Evolutionary conservation across 208 protist genomes (phyloP).

Genomic region (Trypanosoma theileri): DNA sequence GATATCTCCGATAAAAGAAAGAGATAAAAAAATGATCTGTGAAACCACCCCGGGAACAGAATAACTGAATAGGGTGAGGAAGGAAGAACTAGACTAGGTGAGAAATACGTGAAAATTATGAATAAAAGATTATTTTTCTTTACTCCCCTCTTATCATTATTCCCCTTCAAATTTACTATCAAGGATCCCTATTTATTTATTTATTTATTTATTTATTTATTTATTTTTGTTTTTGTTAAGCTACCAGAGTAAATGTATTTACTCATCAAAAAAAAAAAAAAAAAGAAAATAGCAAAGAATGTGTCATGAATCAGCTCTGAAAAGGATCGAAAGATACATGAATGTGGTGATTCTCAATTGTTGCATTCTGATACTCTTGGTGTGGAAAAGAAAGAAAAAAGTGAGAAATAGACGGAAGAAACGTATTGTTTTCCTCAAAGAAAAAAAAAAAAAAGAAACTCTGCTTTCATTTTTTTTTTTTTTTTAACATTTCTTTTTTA

Average conservation of each 20-base stretch:
- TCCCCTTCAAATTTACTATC: neutral
- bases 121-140: constrained; percentile 5
- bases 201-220: constrained; percentile 2
- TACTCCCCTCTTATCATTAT: constrained; percentile 10
- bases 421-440: neutral
- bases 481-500: constrained; percentile 2
- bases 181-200: neutral
- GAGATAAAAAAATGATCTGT: neutral
- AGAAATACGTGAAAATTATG: constrained; percentile 8
- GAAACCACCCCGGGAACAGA: neutral
- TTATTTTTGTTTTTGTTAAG: neutral
- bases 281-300: neutral
- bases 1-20: neutral
- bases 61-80: too few relatives aligned
- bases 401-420: too few relatives aligned
- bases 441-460: constrained; percentile 9
- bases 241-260: neutral
- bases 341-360: too few relatives aligned
- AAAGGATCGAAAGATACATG: too few relatives aligned
- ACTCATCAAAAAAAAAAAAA: neutral
- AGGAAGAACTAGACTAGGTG: neutral
- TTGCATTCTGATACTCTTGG: too few relatives aligned
- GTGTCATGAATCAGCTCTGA: neutral
- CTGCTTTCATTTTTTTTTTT: too few relatives aligned
- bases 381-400: too few relatives aligned